Base-by-base conservation (phyloP, 352 stramenopile species). In the Pythium periplocum region DNA sequence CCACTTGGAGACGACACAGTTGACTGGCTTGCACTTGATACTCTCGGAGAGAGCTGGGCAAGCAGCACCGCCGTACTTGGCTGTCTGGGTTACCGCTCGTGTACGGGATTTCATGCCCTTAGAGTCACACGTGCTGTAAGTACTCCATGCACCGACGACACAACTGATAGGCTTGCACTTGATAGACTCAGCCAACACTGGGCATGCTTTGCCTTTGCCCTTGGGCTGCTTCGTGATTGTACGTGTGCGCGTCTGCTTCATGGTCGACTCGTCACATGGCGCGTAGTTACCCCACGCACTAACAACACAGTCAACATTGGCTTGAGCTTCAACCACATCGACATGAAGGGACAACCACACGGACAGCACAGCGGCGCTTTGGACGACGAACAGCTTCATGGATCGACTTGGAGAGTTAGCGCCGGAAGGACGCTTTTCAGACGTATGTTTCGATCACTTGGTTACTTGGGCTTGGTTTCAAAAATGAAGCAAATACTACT, bases 151-250 rank as follows among this genome's bases (percentile, higher is more conserved):
- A 33, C 63, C 74, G 37, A 88, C 73, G 39, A 77, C 61, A 33
- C 80, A 90, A 55, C 74, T 61, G 30, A 87, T 67, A 1, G 78
- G 73, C 49, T 60, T 61, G 55, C 79, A 90, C 33, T 64, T 62
- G 37, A 78, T 52, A 12, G 74, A 70, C 37, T 90, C 78, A 26
- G 58, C 63, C 17, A 89, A 61, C 4, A 57, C 51, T 0, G 69
- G 71, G 48, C 78, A 89, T 1, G 55, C 52, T 1, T 53, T 53
- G 3, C 78, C 78, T 37, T 64, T 64, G 48, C 71, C 69, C 31
- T 49, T 55, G 1, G 62, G 50, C n/a, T 46, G 35, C 1, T 62
- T 52, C 2, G 53, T 73, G 44, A 83, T 49, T 1, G 42, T 58
- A 2, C 78, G 73, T 34, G 60, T 66, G 31, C 71, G 78, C 0